Evolutionary conservation across 495 filamentous ascomycete genomes (phyloP), one percentile per base, ranked within the genome.

Genomic region (Lepraria neglecta): DNA sequence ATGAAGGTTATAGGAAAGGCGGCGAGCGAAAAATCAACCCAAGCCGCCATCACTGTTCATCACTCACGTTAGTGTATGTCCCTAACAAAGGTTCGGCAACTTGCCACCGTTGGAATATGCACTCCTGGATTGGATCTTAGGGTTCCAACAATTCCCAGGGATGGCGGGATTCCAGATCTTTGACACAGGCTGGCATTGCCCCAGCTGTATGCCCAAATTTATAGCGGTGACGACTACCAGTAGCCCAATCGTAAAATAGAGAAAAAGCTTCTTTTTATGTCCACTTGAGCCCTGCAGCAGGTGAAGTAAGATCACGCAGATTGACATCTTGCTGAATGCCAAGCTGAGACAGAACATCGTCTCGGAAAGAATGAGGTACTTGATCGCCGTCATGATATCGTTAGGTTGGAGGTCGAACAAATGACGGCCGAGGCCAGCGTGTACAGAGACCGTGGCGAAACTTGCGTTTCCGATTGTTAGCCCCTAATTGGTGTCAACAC

Each of bases 341-440:
- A 61, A 28, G 27, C 56, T 55, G 15, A 65, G 52, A 40, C 17
- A n/a, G 44, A 60, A 58, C 12, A 24, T 6, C 11, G 55, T 44
- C 27, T 63, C 50, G 1, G 59, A 30, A 24, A 65, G 44, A 14
- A 57, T 27, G 28, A 54, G 42, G 47, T 52, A 61, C 51, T 57
- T 61, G 51, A 59, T 42, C 10, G 58, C 43, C 21, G 14, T 52
- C 12, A 21, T 43, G 35, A 62, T 15, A 1, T 60, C n/a, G 12
- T 38, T 15, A 15, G 12, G 44, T 27, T 38, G 48, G 27, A 65
- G 43, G 30, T 61, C 55, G 5, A 57, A 48, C 7, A 57, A 33
- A 31, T 65, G 63, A 15, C 59, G 59, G 30, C 63, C 63, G 33
- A 64, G 50, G 12, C 63, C 63, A 21, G 54, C 54, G 6, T 31